Evolutionary conservation across 768 basidiomycete species (phyloP).

Genomic region (Leccinum broughii): DNA sequence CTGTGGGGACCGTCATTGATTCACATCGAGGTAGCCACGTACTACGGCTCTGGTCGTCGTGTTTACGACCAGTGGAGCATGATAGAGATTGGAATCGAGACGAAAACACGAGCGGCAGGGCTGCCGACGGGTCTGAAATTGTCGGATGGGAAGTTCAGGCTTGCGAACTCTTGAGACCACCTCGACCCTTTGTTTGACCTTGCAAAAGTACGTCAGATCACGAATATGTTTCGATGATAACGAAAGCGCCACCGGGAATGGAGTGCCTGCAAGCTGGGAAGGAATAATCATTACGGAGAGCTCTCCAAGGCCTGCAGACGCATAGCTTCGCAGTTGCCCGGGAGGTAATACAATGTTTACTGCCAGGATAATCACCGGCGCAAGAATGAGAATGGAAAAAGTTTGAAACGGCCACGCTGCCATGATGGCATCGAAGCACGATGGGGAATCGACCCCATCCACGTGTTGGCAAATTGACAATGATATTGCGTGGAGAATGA

Average conservation of each 20-base stretch:
- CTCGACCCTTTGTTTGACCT: neutral
- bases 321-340: neutral
- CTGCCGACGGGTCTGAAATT: neutral
- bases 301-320: constrained; percentile 1
- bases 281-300: constrained; percentile 1
- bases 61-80: neutral
- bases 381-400: neutral
- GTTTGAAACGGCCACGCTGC: constrained; percentile 1
- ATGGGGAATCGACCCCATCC: neutral
- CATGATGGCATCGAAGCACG: neutral
- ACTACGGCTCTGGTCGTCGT: constrained; percentile 4
- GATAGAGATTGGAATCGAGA: neutral
- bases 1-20: constrained; percentile 10
- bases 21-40: constrained; percentile 6
- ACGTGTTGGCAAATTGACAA: constrained; percentile 1
- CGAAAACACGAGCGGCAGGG: constrained; percentile 1
- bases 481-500: neutral
- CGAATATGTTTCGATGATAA: neutral
- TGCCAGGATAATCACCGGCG: constrained; percentile 2
- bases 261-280: neutral
- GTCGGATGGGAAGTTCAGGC: neutral
- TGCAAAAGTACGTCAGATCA: neutral
- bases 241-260: neutral
- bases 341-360: neutral
- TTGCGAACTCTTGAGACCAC: constrained; percentile 1